A percentile compares a stretch with the other conserved stretches of the same genome.
Conservation (phyloP, 148 eudicot species). For the Simmondsia chinensis region DNA sequence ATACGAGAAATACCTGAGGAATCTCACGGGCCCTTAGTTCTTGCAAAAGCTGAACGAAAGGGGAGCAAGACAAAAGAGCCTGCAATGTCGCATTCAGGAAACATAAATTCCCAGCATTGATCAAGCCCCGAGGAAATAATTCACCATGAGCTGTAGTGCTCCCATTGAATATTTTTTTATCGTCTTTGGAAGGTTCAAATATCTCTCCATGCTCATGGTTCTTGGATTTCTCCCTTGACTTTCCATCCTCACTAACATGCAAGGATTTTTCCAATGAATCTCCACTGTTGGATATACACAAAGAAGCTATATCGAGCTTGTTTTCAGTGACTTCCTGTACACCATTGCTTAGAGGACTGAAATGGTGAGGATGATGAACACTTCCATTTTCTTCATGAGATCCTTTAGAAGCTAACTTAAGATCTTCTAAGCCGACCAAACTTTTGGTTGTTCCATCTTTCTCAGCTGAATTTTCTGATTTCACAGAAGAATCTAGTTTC, state of each 20-base stretch:
- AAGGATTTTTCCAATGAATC: conserved; percentile 8
- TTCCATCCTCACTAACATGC: conserved; percentile 9
- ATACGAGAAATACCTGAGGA: conserved; percentile 41
- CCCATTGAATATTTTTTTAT: conserved; percentile 30
- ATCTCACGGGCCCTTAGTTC: conserved; percentile 54
- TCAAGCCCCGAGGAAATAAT: conserved; percentile 77
- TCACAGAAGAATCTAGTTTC: conserved; percentile 23
- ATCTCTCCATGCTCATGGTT: conserved; percentile 22
- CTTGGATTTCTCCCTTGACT: conserved; percentile 10
- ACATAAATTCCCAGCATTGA: conserved; percentile 88
- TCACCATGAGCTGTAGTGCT: conserved; percentile 17
- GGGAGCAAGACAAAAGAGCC: conserved; percentile 87
- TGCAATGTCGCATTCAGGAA: conserved; percentile 90
- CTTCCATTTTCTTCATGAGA: conserved; percentile 39
- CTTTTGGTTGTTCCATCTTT: no score
- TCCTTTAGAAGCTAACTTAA: conserved; percentile 8
- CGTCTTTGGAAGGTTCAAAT: conserved; percentile 16
- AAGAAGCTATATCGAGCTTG: conserved; percentile 18
- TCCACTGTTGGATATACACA: conserved; percentile 16
- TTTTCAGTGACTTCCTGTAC: conserved; percentile 19
- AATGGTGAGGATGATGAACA: conserved; percentile 10
- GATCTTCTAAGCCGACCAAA: no score
- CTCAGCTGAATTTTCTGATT: conserved; percentile 11
- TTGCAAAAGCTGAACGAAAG: conserved; percentile 75
- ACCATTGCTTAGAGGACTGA: conserved; percentile 21